These are phyloP conservation scores for Aspergillus texensis DNA, from an alignment of 2,329 filamentous ascomycete genomes.

Conservation along the genomic window DNA sequence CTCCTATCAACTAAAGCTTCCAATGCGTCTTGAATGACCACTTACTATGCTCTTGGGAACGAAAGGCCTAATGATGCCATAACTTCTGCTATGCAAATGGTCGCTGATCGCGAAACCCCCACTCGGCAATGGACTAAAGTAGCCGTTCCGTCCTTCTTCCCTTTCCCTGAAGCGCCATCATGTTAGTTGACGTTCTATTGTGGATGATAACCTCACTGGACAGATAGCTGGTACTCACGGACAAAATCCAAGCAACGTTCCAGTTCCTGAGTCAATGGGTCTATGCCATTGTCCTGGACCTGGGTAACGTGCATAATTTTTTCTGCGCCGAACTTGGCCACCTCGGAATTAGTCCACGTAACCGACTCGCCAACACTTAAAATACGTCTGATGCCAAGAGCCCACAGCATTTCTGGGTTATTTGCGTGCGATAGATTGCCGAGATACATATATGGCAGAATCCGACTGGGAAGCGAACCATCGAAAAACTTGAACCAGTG, in stretches of 20 bases:
- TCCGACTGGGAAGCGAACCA: conserved; percentile 84
- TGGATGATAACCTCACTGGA: neutral
- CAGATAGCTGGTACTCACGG: conserved; percentile 60
- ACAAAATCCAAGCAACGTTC: conserved; percentile 87
- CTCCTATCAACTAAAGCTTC: neutral
- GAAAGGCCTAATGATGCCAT: conserved; percentile 82
- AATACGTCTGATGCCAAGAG: conserved; percentile 82
- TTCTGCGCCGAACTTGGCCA: conserved; percentile 72
- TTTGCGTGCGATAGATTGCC: conserved; percentile 93
- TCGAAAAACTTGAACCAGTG: conserved; percentile 82
- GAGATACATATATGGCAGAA: conserved; percentile 93
- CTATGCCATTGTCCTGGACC: conserved; percentile 96
- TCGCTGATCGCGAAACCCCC: conserved; percentile 91
- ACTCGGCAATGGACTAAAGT: conserved; percentile 96
- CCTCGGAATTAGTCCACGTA: conserved; percentile 73
- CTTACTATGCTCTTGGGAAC: conserved; percentile 84
- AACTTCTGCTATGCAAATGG: conserved; percentile 98
- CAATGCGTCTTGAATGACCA: conserved; percentile 18
- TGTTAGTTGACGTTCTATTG: neutral
- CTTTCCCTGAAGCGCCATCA: conserved; percentile 63
- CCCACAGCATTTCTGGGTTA: conserved; percentile 78
- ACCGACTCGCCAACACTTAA: conserved; percentile 90
- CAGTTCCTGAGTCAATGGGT: conserved; percentile 85
- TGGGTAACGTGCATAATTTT: conserved; percentile 80
- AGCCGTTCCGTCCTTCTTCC: conserved; percentile 73